Conservation (phyloP, 331 rosid genomes). For the Prunus yedoensis region DNA sequence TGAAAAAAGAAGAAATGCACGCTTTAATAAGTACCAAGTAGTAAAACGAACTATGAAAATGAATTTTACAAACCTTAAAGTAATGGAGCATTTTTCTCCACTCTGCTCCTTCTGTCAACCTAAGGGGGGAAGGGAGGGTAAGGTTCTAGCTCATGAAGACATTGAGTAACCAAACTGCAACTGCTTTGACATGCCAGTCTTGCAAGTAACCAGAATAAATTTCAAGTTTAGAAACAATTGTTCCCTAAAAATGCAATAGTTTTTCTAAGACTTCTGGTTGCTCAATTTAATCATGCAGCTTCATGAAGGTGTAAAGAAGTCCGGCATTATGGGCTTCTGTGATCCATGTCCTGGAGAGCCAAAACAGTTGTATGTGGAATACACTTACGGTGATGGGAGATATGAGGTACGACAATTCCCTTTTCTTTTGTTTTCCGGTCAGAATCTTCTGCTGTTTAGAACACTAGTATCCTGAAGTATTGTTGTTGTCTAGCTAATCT, state of each 20-base stretch:
- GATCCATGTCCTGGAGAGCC: slow-evolving; percentile 91
- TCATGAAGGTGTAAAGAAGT: slow-evolving; percentile 86
- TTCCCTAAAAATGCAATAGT: neutral
- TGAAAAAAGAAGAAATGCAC: too few species aligned
- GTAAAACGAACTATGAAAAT: neutral
- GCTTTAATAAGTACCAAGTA: neutral
- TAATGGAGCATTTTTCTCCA: neutral
- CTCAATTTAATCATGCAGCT: slow-evolving; percentile 57
- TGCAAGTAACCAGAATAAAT: neutral
- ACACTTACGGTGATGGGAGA: slow-evolving; percentile 53
- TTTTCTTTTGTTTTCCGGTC: neutral
- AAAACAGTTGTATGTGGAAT: slow-evolving; percentile 71
- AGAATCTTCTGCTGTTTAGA: neutral
- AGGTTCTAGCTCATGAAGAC: neutral
- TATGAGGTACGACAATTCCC: slow-evolving; percentile 51
- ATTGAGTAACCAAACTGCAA: neutral
- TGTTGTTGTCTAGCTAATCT: slow-evolving; percentile 11
- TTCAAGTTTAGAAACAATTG: neutral
- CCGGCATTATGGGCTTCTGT: slow-evolving; percentile 96
- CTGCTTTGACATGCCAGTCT: neutral
- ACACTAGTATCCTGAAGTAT: neutral
- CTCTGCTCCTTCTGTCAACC: neutral
- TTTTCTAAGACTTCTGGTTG: slow-evolving; percentile 7
- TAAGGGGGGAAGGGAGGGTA: neutral
- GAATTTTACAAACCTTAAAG: neutral